These are phyloP conservation scores for Chrysanthemum seticuspe DNA, from an alignment of 129 eudicot species.

Conservation along the genomic window DNA sequence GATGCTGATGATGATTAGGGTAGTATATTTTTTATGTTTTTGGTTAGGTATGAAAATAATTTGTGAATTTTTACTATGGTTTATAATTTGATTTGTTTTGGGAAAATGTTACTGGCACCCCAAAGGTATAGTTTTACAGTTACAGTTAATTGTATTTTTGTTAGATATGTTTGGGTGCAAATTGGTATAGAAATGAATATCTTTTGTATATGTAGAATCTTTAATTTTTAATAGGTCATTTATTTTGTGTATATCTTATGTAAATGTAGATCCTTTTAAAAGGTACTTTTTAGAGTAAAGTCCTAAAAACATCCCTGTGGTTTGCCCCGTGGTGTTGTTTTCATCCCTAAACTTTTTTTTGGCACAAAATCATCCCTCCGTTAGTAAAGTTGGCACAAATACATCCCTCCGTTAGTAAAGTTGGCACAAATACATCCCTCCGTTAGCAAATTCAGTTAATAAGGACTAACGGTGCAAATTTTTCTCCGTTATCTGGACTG, in stretches of 20 bases:
- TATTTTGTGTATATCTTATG: not conserved
- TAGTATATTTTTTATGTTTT: constrained; percentile 1
- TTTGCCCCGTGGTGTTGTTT: too few relatives aligned
- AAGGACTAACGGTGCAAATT: too few relatives aligned
- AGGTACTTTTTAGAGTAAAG: not conserved
- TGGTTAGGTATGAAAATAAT: constrained; percentile 13
- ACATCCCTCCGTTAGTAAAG: too few relatives aligned
- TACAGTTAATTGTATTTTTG: constrained; percentile 5
- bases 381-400: too few relatives aligned
- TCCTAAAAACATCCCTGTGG: too few relatives aligned
- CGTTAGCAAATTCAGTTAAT: too few relatives aligned
- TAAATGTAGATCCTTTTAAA: not conserved
- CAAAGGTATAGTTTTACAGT: not conserved
- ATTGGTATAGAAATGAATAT: constrained; percentile 10
- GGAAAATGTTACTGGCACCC: constrained; percentile 27
- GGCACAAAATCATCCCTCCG: too few relatives aligned
- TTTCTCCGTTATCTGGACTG: too few relatives aligned
- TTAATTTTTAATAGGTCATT: too few relatives aligned
- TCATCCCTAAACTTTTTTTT: too few relatives aligned
- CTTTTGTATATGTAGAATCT: not conserved
- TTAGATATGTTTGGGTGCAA: constrained; percentile 17
- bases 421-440: too few relatives aligned
- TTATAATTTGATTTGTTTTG: constrained; percentile 10
- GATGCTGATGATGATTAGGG: constrained; percentile 23
- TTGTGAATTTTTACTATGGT: constrained; percentile 18